Percentiles rank a stretch among this genome's conserved stretches.
Evolutionary conservation across 495 filamentous ascomycete genomes (phyloP).

Genomic region (Ramalina peruviana): DNA sequence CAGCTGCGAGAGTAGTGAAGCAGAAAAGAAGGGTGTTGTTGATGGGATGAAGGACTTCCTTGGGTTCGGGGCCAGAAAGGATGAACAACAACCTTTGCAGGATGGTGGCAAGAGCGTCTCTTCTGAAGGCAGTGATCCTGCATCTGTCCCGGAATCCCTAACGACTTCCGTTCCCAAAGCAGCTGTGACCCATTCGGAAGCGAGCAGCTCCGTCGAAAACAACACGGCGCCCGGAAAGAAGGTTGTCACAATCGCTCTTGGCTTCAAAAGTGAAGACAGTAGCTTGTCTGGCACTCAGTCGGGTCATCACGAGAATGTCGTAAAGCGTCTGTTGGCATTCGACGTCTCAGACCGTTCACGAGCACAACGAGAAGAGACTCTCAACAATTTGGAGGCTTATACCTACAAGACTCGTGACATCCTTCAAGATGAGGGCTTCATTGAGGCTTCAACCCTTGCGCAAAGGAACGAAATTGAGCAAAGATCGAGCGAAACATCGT

Average conservation of each 20-base stretch:
- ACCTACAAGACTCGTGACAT: constrained; percentile 82
- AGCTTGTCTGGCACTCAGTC: constrained; percentile 45
- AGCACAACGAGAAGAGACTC: constrained; percentile 63
- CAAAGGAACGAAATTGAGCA: constrained; percentile 48
- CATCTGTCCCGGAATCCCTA: constrained; percentile 33
- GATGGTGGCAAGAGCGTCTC: constrained; percentile 40
- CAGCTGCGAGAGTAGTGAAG: constrained; percentile 63
- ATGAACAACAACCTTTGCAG: constrained; percentile 56
- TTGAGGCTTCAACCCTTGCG: constrained; percentile 48
- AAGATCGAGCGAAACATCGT: constrained; percentile 51
- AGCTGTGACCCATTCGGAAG: constrained; percentile 24
- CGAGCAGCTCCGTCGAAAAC: constrained; percentile 24
- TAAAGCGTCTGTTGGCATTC: constrained; percentile 62
- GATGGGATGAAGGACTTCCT: constrained; percentile 93
- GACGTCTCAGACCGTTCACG: constrained; percentile 70
- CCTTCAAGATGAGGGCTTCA: constrained; percentile 59
- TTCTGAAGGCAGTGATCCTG: constrained; percentile 25
- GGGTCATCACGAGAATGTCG: constrained; percentile 49
- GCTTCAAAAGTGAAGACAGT: constrained; percentile 43
- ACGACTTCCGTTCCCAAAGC: constrained; percentile 34
- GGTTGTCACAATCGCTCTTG: constrained; percentile 54
- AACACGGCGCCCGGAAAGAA: constrained; percentile 48
- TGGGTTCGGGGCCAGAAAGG: constrained; percentile 80
- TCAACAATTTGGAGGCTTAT: constrained; percentile 88
- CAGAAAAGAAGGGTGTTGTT: constrained; percentile 65